Evolutionary conservation across 2,329 filamentous ascomycete genomes (phyloP).

Genomic region (Fusarium citri): DNA sequence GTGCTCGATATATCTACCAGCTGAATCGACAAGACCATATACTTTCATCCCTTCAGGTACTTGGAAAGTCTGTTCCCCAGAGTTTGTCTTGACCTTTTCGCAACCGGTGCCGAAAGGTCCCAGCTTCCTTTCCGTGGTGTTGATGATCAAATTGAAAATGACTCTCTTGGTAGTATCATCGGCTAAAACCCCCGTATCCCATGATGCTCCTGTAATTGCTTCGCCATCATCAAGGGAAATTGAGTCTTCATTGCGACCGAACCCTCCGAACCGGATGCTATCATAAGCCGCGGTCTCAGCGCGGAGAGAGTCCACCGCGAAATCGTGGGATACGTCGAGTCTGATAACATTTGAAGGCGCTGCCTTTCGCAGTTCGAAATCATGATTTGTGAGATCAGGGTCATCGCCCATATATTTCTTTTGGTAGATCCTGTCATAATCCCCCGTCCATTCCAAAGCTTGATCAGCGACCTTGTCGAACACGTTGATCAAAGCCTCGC

Average conservation of each 20-base stretch:
- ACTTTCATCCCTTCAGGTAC: neutral
- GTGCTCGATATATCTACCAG: neutral
- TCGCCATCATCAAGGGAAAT: neutral
- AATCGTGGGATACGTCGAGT: neutral
- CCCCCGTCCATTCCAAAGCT: neutral
- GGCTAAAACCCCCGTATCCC: neutral
- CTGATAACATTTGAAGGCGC: neutral
- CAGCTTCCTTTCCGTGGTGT: neutral
- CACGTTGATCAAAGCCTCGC: neutral
- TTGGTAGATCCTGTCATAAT: neutral
- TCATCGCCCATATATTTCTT: neutral
- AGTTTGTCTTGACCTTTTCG: neutral
- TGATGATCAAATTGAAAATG: neutral
- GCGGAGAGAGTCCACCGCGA: neutral
- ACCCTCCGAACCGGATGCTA: neutral
- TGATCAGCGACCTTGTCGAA: neutral
- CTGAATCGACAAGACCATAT: neutral
- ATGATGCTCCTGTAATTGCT: neutral
- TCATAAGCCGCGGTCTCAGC: neutral
- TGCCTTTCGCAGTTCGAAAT: neutral
- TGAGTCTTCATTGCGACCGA: neutral
- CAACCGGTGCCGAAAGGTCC: neutral
- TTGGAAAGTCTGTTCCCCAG: neutral
- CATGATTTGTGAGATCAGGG: neutral
- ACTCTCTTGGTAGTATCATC: neutral